These are phyloP conservation scores for Beauveria australis DNA, from an alignment of 2,329 filamentous ascomycete genomes.

Conservation along the genomic window DNA sequence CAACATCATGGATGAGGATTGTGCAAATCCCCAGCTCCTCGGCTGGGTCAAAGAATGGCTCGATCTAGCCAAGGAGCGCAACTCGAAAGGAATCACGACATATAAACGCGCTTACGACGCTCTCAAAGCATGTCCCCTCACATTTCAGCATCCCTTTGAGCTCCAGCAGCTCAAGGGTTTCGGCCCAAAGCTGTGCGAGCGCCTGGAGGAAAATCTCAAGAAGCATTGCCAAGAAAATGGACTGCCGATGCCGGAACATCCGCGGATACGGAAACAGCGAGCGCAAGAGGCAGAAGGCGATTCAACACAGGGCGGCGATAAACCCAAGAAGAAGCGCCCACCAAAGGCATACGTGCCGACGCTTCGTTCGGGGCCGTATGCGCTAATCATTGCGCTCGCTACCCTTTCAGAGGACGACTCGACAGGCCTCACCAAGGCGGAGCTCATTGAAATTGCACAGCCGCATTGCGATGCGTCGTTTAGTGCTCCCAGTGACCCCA, in stretches of 20 bases:
- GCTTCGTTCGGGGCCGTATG: slow-evolving; percentile 67
- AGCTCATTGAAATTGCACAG: slow-evolving; percentile 62
- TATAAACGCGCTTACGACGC: slow-evolving; percentile 73
- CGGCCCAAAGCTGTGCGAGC: slow-evolving; percentile 61
- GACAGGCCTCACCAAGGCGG: slow-evolving; percentile 54
- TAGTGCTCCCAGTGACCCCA: slow-evolving; percentile 56
- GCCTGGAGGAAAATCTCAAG: slow-evolving; percentile 54
- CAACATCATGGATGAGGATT: slow-evolving; percentile 7
- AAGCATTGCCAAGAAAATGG: slow-evolving; percentile 59
- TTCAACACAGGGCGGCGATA: slow-evolving; percentile 2
- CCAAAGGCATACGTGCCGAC: slow-evolving; percentile 63
- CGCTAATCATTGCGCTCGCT: slow-evolving; percentile 59
- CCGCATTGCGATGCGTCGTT: slow-evolving; percentile 67
- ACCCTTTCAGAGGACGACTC: slow-evolving; percentile 45
- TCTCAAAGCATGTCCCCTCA: slow-evolving; percentile 64
- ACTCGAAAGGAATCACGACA: slow-evolving; percentile 60
- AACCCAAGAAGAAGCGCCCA: slow-evolving; percentile 51
- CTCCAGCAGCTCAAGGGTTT: slow-evolving; percentile 66
- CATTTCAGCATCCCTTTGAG: slow-evolving; percentile 64
- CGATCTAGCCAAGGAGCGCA: slow-evolving; percentile 58
- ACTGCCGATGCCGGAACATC: slow-evolving; percentile 56
- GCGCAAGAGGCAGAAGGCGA: slow-evolving; percentile 29
- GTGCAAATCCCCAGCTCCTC: slow-evolving; percentile 61
- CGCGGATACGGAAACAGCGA: slow-evolving; percentile 33
- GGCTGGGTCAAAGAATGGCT: slow-evolving; percentile 72